Conservation (phyloP, 805 yeast species). For the Lachancea nothofagi region DNA sequence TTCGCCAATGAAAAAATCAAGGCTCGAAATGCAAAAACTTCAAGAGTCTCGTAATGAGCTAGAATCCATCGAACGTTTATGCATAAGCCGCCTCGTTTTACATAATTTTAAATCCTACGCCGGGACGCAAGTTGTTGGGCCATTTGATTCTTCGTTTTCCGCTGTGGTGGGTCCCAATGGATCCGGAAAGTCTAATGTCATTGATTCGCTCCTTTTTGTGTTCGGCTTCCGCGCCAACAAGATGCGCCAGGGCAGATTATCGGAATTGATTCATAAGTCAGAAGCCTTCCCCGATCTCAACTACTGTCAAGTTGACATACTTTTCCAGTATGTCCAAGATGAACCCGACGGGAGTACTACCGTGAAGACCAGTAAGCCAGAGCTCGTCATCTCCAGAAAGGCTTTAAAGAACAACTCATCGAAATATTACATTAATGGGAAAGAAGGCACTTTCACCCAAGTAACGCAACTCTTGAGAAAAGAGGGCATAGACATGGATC, state of each 20-base stretch:
- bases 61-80: slow-evolving; percentile 45
- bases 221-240: slow-evolving; percentile 95
- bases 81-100: slow-evolving; percentile 66
- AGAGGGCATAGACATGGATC: slow-evolving; percentile 90
- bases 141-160: slow-evolving; percentile 87
- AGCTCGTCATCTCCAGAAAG: slow-evolving; percentile 67
- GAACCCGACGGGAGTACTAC: slow-evolving; percentile 41
- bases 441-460: slow-evolving; percentile 64
- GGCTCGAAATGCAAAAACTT: slow-evolving; percentile 29
- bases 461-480: slow-evolving; percentile 69
- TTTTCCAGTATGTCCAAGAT: slow-evolving; percentile 74
- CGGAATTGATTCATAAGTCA: slow-evolving; percentile 89
- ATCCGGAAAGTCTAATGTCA: slow-evolving; percentile 95
- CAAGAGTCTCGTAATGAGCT: slow-evolving; percentile 31
- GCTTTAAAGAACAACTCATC: slow-evolving; percentile 76
- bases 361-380: slow-evolving; percentile 47
- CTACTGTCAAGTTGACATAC: slow-evolving; percentile 86
- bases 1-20: slow-evolving; percentile 36
- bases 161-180: slow-evolving; percentile 99
- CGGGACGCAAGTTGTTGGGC: slow-evolving; percentile 88
- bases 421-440: slow-evolving; percentile 67
- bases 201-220: slow-evolving; percentile 91
- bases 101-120: slow-evolving; percentile 94
- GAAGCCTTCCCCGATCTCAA: slow-evolving; percentile 59
- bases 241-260: slow-evolving; percentile 93